These are phyloP conservation scores for Trichoderma sp. DNA, from an alignment of 2,329 filamentous ascomycete genomes.

Conservation along the genomic window DNA sequence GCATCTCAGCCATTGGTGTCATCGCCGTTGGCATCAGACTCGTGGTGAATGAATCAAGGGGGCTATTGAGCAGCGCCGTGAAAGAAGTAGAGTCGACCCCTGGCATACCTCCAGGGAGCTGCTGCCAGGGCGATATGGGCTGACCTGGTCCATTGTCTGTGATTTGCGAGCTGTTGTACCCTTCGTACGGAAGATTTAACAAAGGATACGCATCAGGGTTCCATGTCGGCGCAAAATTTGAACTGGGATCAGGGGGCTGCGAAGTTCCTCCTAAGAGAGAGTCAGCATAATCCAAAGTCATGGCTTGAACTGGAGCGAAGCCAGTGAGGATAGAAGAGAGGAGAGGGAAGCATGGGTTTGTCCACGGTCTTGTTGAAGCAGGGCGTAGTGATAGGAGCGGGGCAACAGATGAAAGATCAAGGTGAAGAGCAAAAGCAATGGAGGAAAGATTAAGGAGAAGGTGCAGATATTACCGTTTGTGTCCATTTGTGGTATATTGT, in stretches of 20 bases:
- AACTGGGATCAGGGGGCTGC: slow-evolving; percentile 25
- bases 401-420: neutral
- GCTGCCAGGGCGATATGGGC: slow-evolving; percentile 30
- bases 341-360: neutral
- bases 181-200: slow-evolving; percentile 38
- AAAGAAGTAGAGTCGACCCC: slow-evolving; percentile 42
- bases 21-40: slow-evolving; percentile 54
- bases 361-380: neutral
- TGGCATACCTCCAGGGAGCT: slow-evolving; percentile 30
- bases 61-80: slow-evolving; percentile 42
- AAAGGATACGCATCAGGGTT: slow-evolving; percentile 46
- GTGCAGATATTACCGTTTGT: slow-evolving; percentile 34
- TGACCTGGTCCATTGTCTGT: slow-evolving; percentile 33
- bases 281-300: neutral
- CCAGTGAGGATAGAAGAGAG: neutral
- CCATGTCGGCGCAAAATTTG: slow-evolving; percentile 41
- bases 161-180: slow-evolving; percentile 33
- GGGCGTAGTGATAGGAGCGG: slow-evolving; percentile 13
- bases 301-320: neutral
- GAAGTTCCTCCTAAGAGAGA: slow-evolving; percentile 34
- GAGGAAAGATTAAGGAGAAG: neutral
- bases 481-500: slow-evolving; percentile 34
- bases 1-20: slow-evolving; percentile 37
- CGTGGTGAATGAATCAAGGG: slow-evolving; percentile 48
- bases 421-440: neutral